Base-by-base conservation (phyloP, 306 rosid genomes). In the Corylus heterophylla region DNA sequence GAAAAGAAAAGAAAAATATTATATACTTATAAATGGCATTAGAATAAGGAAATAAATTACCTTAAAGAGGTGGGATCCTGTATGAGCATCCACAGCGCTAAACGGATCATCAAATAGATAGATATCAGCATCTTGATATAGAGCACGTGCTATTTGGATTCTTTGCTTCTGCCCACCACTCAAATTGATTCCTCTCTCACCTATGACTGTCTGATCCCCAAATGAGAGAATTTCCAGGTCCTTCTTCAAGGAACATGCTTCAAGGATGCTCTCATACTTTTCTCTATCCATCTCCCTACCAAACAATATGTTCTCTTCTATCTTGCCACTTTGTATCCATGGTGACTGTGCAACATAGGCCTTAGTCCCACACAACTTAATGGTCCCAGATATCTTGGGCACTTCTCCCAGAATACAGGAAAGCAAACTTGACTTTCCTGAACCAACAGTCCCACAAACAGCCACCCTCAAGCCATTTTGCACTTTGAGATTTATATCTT, bases 161-260 rank as follows among this genome's bases (percentile, higher is more conserved):
- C 97, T 91, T 80, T 94, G 93, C 73, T 92, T 92, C 77, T 94
- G 97, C 67, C 98, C 98, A 0, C 98, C 97, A 51, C 98, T 94
- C 89, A 94, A 80, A 89, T 94, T 92, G 87, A 94, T 94, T 55
- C 98, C 98, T 71, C 97, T 84, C 77, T 94, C 98, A 74, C 95
- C 97, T 42, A 94, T 92, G 76, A 92, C 66, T 1, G 98, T 94
- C 52, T 92, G 95, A 86, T 94, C 98, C 22, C 97, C 98, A 71
- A 86, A 89, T 5, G 97, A 54, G 17, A 94, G 87, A 74, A 87
- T 80, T 82, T 91, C 97, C 25, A 91, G 85, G 85, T 94, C 97
- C 90, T 91, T 92, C 76, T 88, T 91, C 79, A 92, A 56, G 16
- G 92, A 89, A 71, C 98, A 92, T 7, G 95, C 97, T 69, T 94